Evolutionary conservation across 352 stramenopile species (phyloP).

Genomic region (Phytophthora syringae): DNA sequence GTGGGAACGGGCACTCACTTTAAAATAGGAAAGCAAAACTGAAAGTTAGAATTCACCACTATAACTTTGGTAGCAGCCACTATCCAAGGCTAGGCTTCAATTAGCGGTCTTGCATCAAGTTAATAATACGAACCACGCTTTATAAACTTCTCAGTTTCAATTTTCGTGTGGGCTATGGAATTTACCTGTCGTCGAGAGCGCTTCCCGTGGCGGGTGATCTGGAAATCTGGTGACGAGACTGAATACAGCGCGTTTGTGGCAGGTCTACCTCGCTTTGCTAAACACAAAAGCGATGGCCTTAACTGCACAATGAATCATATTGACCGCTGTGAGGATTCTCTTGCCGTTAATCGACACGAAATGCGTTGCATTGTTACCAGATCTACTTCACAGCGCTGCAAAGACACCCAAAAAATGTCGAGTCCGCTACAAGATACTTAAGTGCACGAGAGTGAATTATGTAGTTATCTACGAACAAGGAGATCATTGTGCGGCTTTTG

Average conservation of each 20-base stretch:
- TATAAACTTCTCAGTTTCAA: no score
- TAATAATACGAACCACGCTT: no score
- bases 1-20: no score
- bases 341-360: neutral
- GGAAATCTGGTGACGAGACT: neutral
- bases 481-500: neutral
- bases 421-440: neutral
- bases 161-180: no score
- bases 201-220: neutral
- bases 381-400: neutral
- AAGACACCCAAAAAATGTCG: neutral
- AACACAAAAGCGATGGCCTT: neutral
- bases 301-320: constrained; percentile 5
- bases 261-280: neutral
- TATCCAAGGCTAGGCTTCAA: no score
- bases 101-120: no score
- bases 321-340: neutral
- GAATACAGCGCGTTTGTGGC: neutral
- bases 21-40: no score
- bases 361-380: neutral
- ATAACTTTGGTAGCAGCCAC: no score
- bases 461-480: neutral
- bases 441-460: neutral
- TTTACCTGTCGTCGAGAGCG: no score
- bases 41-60: no score